phyloP scores from a whole-genome alignment of 1,139 yeast genomes.

The Nakaseomyces glabratus region DNA sequence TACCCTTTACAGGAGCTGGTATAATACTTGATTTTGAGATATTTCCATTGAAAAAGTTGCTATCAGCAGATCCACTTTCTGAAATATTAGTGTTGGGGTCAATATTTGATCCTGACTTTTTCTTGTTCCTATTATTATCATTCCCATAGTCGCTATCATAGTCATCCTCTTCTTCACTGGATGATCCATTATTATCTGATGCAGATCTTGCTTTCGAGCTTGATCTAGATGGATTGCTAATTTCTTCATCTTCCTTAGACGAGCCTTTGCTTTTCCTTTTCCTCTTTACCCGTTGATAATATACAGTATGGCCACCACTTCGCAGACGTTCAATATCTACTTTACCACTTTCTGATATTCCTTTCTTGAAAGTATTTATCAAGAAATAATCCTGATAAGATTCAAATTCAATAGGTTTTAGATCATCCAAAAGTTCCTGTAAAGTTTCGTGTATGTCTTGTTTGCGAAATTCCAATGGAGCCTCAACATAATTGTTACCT shows the following conservation, averaged over 20 bases:
- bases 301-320: slow-evolving; percentile 22
- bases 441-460: slow-evolving; percentile 6
- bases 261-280: neutral
- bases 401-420: slow-evolving; percentile 29
- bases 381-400: slow-evolving; percentile 28
- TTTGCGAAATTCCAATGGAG: slow-evolving; percentile 4
- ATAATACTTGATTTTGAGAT: slow-evolving; percentile 17
- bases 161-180: slow-evolving; percentile 5
- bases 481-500: slow-evolving; percentile 1
- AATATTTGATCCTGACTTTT: no score
- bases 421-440: slow-evolving; percentile 10
- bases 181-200: no score
- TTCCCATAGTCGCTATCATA: no score
- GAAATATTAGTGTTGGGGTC: no score
- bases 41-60: slow-evolving; percentile 13
- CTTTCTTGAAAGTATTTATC: slow-evolving; percentile 25
- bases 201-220: slow-evolving; percentile 2
- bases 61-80: slow-evolving; percentile 8
- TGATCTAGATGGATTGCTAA: neutral
- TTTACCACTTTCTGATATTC: slow-evolving; percentile 29
- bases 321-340: slow-evolving; percentile 26
- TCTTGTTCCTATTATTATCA: no score
- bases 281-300: slow-evolving; percentile 18
- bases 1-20: slow-evolving; percentile 10
- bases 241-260: neutral